Base-by-base conservation (phyloP, 306 rosid species). In the Astragalus membranaceus region DNA sequence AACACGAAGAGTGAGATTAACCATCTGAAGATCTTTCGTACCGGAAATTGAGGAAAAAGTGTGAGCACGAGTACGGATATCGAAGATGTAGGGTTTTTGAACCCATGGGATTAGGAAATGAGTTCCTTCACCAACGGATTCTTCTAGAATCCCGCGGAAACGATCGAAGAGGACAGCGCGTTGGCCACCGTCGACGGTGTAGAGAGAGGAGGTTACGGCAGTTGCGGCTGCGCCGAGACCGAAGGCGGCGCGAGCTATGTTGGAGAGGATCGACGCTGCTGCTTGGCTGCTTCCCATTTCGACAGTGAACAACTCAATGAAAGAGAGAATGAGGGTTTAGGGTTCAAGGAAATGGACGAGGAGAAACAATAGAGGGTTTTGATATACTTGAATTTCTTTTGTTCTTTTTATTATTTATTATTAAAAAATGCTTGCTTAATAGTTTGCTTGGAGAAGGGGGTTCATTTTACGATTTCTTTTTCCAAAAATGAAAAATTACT, bases 161-260 rank as follows among this genome's bases (percentile, higher is more conserved):
- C 98, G 89, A 60, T 93, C 96, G 67, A 93, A 93, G 35, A 93
- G 93, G 44, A 93, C 97, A 6, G 98, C 98, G 8, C 97, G 87
- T 16, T 93, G 90, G 2, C 98, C 98, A 4, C 98, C 98, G 81
- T 93, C 98, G 33, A 93, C 98, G 12, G 94, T 93, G 90, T 90
- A 90, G 16, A 93, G 88, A 5, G 96, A 59, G 8, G 97, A 85
- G 62, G 77, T 85, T 4, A 93, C 11, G 10, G 53, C 39, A 3
- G 96, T 26, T 2, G 86, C 86, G 1, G 85, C 86, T 3, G 49
- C 84, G 35, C 97, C 98, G 12, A 90, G 82, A 1, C 97, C 96
- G n/a, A 93, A 62, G 4, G 97, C 97, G 61, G 77, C 67, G 36
- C 94, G 92, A 6, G 87, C 92, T 1, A 93, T 0, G 71, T 87